These are phyloP conservation scores for Dalbergia cultrata DNA, from an alignment of 306 rosid genomes.

Conservation along the genomic window DNA sequence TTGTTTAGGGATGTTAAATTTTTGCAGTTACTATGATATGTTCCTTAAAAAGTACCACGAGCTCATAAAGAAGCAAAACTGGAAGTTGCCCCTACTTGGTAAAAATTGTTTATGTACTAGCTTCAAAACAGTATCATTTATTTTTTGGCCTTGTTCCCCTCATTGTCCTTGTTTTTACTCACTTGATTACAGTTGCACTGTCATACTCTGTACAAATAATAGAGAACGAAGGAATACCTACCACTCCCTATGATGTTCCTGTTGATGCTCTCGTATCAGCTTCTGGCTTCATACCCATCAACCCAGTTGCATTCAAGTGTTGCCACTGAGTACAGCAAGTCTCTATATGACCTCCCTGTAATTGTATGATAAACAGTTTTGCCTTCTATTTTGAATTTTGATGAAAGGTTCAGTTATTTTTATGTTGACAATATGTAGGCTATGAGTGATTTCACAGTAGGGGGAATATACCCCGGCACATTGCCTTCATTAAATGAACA, in stretches of 20 bases:
- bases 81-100: conserved; percentile 84
- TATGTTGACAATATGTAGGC: neutral
- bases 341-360: neutral
- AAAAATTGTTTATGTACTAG: conserved; percentile 21
- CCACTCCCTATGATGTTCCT: conserved; percentile 60
- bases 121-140: neutral
- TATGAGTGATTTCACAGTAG: neutral
- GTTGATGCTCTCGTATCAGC: conserved; percentile 74
- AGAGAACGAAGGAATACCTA: conserved; percentile 61
- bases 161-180: neutral
- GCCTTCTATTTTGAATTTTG: neutral
- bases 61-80: conserved; percentile 61
- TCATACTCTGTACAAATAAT: conserved; percentile 70
- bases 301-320: conserved; percentile 59
- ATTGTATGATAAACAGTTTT: neutral
- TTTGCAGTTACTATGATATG: conserved; percentile 68
- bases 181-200: conserved; percentile 63
- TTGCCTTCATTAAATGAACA: neutral
- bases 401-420: neutral
- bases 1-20: neutral
- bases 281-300: conserved; percentile 66
- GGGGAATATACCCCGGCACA: neutral
- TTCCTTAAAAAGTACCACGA: conserved; percentile 74
- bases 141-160: neutral
- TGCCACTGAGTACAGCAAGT: conserved; percentile 23